Conservation (phyloP, 805 yeast genomes). For the Tetrapisispora pingtungensis region DNA sequence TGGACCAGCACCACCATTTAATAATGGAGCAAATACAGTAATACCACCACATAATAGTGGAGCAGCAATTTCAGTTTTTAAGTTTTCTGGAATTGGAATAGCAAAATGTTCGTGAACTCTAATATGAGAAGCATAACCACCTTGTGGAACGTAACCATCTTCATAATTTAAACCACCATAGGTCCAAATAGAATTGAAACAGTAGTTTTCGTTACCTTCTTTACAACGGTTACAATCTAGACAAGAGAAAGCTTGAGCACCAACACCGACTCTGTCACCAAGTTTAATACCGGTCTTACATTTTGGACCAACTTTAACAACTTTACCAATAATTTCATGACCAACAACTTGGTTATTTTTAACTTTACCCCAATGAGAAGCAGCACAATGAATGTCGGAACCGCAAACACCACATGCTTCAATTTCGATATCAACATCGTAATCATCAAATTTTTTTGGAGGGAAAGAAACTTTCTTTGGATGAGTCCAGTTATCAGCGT, state of each 20-base stretch:
- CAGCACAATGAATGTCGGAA: conserved; percentile 34
- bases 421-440: conserved; percentile 47
- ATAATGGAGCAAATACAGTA: conserved; percentile 60
- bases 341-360: conserved; percentile 42
- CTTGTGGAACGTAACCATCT: conserved; percentile 43
- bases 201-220: conserved; percentile 45
- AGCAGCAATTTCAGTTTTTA: conserved; percentile 48
- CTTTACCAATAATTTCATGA: conserved; percentile 57
- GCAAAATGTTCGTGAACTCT: conserved; percentile 55
- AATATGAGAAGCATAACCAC: conserved; percentile 59
- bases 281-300: conserved; percentile 40
- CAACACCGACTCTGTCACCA: conserved; percentile 76
- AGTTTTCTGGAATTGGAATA: conserved; percentile 49
- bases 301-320: conserved; percentile 46
- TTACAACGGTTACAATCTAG: conserved; percentile 51
- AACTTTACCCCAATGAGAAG: conserved; percentile 19
- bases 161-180: conserved; percentile 34
- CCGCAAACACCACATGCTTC: conserved; percentile 64
- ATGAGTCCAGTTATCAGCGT: conserved; percentile 43
- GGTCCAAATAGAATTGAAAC: conserved; percentile 42
- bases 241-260: conserved; percentile 60
- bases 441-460: conserved; percentile 37
- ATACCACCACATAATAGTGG: conserved; percentile 74
- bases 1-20: conserved; percentile 40
- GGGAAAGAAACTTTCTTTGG: conserved; percentile 42